Conservation (phyloP, 2,329 filamentous ascomycete species). For the Cladosporium sp. region DNA sequence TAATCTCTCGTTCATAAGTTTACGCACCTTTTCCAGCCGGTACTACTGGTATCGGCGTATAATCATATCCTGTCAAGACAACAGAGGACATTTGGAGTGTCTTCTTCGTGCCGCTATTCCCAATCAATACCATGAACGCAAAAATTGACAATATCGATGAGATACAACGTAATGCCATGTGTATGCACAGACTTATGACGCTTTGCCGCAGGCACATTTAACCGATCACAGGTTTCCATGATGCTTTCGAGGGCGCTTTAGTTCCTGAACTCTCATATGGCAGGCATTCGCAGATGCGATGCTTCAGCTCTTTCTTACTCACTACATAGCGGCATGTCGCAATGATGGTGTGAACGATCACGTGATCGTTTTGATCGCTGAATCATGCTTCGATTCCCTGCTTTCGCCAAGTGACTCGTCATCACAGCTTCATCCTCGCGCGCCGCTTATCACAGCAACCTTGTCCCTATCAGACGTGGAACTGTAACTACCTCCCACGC, state of each 20-base stretch:
- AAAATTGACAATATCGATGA: not conserved
- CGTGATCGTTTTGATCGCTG: not conserved
- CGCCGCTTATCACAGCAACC: not conserved
- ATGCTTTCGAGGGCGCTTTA: not conserved
- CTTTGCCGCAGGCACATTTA: not conserved
- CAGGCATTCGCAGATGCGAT: not conserved
- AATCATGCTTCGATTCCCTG: not conserved
- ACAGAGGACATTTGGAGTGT: not conserved
- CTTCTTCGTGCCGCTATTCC: not conserved
- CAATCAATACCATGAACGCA: not conserved
- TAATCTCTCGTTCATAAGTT: not conserved
- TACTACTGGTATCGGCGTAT: not conserved
- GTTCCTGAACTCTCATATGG: not conserved
- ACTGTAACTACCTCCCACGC: not conserved
- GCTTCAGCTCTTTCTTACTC: not conserved
- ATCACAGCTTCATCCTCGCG: not conserved
- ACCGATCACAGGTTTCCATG: not conserved
- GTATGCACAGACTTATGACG: not conserved
- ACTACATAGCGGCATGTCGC: not conserved
- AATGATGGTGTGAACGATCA: not conserved
- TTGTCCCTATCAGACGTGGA: not conserved
- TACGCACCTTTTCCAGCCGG: not conserved
- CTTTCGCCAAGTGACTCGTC: not conserved
- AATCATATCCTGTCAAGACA: too few species aligned
- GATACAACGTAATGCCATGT: not conserved